These are phyloP conservation scores for Neurospora sp. DNA, from an alignment of 495 filamentous ascomycete species.

Conservation along the genomic window DNA sequence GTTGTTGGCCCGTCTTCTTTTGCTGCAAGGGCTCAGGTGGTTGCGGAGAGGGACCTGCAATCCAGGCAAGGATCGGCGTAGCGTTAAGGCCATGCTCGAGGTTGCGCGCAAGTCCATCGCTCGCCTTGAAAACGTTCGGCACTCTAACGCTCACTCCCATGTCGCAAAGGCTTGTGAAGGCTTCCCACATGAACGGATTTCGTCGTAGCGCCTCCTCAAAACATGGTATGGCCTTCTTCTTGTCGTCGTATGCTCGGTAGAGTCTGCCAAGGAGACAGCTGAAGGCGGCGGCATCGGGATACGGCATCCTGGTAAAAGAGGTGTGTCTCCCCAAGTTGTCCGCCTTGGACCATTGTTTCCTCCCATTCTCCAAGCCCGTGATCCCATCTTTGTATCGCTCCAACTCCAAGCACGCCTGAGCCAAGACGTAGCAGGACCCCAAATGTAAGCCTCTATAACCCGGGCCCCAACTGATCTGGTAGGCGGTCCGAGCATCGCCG, in stretches of 20 bases:
- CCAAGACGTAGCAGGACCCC: conserved; percentile 86
- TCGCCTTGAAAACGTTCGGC: conserved; percentile 76
- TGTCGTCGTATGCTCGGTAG: conserved; percentile 68
- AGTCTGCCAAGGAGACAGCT: conserved; percentile 78
- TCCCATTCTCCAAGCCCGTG: conserved; percentile 64
- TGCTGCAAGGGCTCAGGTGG: conserved; percentile 24
- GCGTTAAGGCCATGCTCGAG: conserved; percentile 24
- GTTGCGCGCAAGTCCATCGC: conserved; percentile 30
- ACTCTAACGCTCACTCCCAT: conserved; percentile 67
- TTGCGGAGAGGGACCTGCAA: conserved; percentile 12
- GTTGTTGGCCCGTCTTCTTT: conserved; percentile 10
- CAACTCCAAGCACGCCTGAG: conserved; percentile 73
- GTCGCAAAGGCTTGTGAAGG: conserved; percentile 62
- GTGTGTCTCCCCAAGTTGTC: conserved; percentile 64
- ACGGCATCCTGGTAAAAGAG: conserved; percentile 56
- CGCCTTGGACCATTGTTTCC: conserved; percentile 57
- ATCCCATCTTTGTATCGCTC: conserved; percentile 72
- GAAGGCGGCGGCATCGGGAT: conserved; percentile 76
- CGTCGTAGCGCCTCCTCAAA: conserved; percentile 81
- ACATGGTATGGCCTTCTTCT: conserved; percentile 66
- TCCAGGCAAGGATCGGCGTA: conserved; percentile 15
- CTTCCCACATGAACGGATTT: conserved; percentile 98
- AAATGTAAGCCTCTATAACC: conserved; percentile 61
- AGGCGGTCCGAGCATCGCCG: conserved; percentile 56
- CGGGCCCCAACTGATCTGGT: conserved; percentile 55